These are phyloP conservation scores for Phellopilus nigrolimitatus DNA, from an alignment of 1,284 basidiomycete genomes.

Conservation along the genomic window DNA sequence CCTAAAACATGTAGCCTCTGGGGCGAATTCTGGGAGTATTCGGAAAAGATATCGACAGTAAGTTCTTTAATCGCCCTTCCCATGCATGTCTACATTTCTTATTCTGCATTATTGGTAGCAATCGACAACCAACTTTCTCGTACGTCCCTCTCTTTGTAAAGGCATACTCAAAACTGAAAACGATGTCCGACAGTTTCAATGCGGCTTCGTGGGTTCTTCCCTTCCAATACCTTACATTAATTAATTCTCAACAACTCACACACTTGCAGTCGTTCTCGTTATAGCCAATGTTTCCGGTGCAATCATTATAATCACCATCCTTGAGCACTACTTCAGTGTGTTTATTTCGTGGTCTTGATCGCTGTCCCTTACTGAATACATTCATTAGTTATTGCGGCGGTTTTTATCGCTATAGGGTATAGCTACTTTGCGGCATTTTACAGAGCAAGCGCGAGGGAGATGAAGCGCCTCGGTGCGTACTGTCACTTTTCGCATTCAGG, in stretches of 20 bases:
- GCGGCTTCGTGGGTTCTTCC: slow-evolving; percentile 47
- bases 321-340: slow-evolving; percentile 68
- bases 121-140: slow-evolving; percentile 59
- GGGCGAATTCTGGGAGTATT: slow-evolving; percentile 64
- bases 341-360: slow-evolving; percentile 1
- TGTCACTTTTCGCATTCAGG: slow-evolving; percentile 23
- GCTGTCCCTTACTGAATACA: background rate
- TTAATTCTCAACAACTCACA: too few species aligned
- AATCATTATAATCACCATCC: slow-evolving; percentile 60
- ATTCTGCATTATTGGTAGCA: slow-evolving; percentile 31
- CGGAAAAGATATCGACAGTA: slow-evolving; percentile 60
- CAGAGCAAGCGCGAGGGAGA: slow-evolving; percentile 61
- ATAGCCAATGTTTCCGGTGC: slow-evolving; percentile 52
- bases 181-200: slow-evolving; percentile 47
- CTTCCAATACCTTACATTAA: slow-evolving; percentile 15
- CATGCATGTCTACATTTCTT: background rate
- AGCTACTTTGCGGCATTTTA: slow-evolving; percentile 59
- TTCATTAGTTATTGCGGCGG: slow-evolving; percentile 44
- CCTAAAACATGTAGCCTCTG: slow-evolving; percentile 37
- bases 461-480: slow-evolving; percentile 57
- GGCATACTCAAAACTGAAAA: slow-evolving; percentile 2
- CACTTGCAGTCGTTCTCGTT: slow-evolving; percentile 41
- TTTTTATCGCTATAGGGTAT: slow-evolving; percentile 47
- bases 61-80: slow-evolving; percentile 21
- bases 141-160: slow-evolving; percentile 25